Conservation (phyloP, 2,329 filamentous ascomycete genomes). For the Drechslerella stenobrocha region DNA sequence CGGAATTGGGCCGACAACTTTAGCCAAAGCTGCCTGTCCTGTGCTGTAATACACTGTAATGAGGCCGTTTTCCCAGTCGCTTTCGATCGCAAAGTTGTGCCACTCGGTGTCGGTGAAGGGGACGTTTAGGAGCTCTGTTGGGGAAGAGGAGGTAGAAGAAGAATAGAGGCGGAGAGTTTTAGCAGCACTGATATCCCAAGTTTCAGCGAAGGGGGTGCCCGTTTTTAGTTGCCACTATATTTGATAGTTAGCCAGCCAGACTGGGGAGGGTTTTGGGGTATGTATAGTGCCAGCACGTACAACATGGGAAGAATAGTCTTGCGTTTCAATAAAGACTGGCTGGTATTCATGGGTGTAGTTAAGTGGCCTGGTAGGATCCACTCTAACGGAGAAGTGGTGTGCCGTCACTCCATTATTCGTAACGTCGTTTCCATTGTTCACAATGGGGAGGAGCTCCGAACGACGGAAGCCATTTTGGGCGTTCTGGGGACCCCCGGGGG, state of each 20-base stretch:
- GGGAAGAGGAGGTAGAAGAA: slow-evolving; percentile 56
- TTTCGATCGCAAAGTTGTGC: slow-evolving; percentile 66
- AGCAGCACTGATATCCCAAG: slow-evolving; percentile 53
- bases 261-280: too few relatives aligned
- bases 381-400: slow-evolving; percentile 65
- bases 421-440: slow-evolving; percentile 61
- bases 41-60: slow-evolving; percentile 64
- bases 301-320: slow-evolving; percentile 57
- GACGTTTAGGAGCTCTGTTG: slow-evolving; percentile 61
- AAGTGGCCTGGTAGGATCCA: slow-evolving; percentile 60
- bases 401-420: slow-evolving; percentile 64
- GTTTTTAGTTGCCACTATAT: slow-evolving; percentile 59
- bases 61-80: slow-evolving; percentile 63
- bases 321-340: slow-evolving; percentile 56
- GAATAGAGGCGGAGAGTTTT: slow-evolving; percentile 57
- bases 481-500: slow-evolving; percentile 56
- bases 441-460: slow-evolving; percentile 62
- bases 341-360: slow-evolving; percentile 68
- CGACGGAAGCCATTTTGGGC: slow-evolving; percentile 65
- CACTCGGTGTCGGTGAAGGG: slow-evolving; percentile 61
- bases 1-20: slow-evolving; percentile 58
- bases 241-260: not conserved
- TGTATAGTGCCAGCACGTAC: slow-evolving; percentile 15
- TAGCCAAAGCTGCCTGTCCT: slow-evolving; percentile 58
- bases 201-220: slow-evolving; percentile 60